Percentiles rank a stretch among this genome's conserved stretches.
phyloP scores from a whole-genome alignment of 2,329 filamentous ascomycete genomes.

The Domatiomyces catenatus region DNA sequence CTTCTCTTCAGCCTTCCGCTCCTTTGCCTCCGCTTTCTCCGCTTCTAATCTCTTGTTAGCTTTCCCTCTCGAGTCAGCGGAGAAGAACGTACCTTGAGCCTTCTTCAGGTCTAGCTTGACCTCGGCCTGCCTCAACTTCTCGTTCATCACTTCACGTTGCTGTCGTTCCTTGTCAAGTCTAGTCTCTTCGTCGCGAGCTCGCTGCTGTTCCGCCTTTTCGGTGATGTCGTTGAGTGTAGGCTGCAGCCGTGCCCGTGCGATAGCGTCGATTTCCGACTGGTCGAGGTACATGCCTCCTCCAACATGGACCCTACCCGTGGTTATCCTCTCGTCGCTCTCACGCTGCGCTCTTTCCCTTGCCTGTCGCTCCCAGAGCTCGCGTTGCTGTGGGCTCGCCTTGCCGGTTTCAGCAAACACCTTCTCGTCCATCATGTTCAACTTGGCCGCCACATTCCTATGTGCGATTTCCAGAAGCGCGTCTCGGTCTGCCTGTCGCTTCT shows the following conservation, averaged over 20 bases:
- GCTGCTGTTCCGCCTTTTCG: constrained; percentile 57
- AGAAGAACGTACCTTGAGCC: constrained; percentile 27
- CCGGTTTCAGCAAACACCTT: constrained; percentile 63
- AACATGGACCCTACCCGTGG: constrained; percentile 49
- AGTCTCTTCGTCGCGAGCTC: constrained; percentile 48
- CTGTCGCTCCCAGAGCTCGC: constrained; percentile 65
- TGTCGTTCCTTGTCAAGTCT: constrained; percentile 50
- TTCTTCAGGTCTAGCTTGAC: constrained; percentile 24
- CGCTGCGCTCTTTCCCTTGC: constrained; percentile 54
- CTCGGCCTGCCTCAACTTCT: constrained; percentile 26
- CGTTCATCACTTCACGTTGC: constrained; percentile 40
- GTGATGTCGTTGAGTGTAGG: constrained; percentile 75
- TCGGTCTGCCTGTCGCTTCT: constrained; percentile 61
- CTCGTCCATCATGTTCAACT: constrained; percentile 67
- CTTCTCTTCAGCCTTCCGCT: constrained; percentile 14
- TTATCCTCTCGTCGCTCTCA: constrained; percentile 45
- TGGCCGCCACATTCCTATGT: constrained; percentile 69
- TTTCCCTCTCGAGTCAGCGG: background rate
- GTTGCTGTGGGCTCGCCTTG: constrained; percentile 48
- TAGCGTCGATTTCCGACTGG: constrained; percentile 59
- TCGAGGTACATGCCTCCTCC: constrained; percentile 71
- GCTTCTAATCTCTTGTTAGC: constrained; percentile 9
- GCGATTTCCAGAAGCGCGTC: constrained; percentile 62
- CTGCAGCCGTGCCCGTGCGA: constrained; percentile 62
- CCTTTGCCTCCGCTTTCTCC: constrained; percentile 13